phyloP scores from a whole-genome alignment of 2,329 filamentous ascomycete genomes.

The Cladosporium halotolerans region DNA sequence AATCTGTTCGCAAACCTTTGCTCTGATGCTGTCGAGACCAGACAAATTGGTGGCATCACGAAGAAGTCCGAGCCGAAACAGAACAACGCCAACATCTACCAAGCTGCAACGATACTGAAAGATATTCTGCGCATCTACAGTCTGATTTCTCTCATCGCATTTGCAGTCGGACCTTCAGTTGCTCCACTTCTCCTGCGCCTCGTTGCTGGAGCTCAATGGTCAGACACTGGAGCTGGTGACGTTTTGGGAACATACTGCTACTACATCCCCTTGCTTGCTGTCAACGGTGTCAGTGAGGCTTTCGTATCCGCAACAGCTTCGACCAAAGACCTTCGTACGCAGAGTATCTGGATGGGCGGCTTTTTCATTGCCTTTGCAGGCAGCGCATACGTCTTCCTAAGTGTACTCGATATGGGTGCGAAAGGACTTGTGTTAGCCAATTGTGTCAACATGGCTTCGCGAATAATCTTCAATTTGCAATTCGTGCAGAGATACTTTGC shows the following conservation, averaged over 20 bases:
- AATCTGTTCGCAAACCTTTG: conserved; percentile 83
- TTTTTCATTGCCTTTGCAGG: conserved; percentile 73
- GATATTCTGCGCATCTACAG: conserved; percentile 66
- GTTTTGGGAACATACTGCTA: conserved; percentile 79
- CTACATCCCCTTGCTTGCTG: conserved; percentile 84
- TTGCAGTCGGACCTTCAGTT: conserved; percentile 66
- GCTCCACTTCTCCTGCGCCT: conserved; percentile 68
- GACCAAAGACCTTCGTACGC: conserved; percentile 64
- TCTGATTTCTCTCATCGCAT: conserved; percentile 63
- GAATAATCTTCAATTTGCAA: conserved; percentile 70
- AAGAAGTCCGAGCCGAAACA: conserved; percentile 9
- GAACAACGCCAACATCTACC: conserved; percentile 20
- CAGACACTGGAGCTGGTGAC: conserved; percentile 61
- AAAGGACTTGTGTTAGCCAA: conserved; percentile 80
- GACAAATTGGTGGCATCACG: conserved; percentile 3
- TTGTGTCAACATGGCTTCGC: conserved; percentile 78
- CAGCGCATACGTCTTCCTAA: conserved; percentile 69
- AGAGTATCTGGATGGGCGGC: conserved; percentile 75
- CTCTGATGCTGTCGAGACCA: conserved; percentile 21
- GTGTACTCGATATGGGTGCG: conserved; percentile 64
- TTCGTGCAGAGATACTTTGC: conserved; percentile 66
- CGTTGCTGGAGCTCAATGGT: conserved; percentile 73
- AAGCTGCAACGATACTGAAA: conserved; percentile 49
- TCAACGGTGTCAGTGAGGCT: conserved; percentile 87
- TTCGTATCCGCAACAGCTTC: conserved; percentile 86